A percentile compares a stretch with the other conserved stretches of the same genome.
Conservation (phyloP, 2,329 filamentous ascomycete species). For the Cladosporium sp. region DNA sequence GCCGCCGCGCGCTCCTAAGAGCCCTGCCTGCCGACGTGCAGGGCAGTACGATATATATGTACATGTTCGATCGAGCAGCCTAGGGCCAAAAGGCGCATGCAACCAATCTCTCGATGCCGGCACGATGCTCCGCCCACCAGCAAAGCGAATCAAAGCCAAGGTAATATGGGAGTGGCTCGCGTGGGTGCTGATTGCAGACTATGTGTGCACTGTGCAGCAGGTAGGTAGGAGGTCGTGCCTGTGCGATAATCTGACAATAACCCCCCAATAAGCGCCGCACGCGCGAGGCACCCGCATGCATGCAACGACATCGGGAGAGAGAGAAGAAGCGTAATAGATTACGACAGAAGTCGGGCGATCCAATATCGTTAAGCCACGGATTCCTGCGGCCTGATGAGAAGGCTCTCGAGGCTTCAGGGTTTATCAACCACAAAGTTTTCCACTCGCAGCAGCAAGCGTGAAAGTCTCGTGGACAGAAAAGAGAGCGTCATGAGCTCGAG, state of each 20-base stretch:
- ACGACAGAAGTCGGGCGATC: not conserved
- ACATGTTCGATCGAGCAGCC: not conserved
- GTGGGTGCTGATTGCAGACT: not conserved
- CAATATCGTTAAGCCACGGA: not conserved
- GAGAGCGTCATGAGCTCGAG: not conserved
- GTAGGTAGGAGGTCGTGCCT: too few relatives aligned
- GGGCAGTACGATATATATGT: not conserved
- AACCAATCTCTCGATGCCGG: not conserved
- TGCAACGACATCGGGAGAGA: not conserved
- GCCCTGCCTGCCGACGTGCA: not conserved
- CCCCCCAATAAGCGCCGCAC: not conserved
- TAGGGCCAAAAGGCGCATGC: not conserved
- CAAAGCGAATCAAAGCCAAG: not conserved
- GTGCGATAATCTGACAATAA: too few relatives aligned
- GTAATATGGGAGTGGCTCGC: not conserved
- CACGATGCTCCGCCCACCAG: not conserved
- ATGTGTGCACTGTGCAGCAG: too few relatives aligned
- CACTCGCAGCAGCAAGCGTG: not conserved
- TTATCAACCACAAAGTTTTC: constrained; percentile 15
- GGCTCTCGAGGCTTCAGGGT: too few relatives aligned
- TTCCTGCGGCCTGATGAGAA: not conserved
- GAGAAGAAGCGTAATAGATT: constrained; percentile 17
- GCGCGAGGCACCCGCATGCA: not conserved
- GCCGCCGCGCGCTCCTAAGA: constrained; percentile 1
- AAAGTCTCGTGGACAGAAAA: not conserved